phyloP scores from a whole-genome alignment of 192 early-diverging fungal species.

The Haplosporangium gracile region DNA sequence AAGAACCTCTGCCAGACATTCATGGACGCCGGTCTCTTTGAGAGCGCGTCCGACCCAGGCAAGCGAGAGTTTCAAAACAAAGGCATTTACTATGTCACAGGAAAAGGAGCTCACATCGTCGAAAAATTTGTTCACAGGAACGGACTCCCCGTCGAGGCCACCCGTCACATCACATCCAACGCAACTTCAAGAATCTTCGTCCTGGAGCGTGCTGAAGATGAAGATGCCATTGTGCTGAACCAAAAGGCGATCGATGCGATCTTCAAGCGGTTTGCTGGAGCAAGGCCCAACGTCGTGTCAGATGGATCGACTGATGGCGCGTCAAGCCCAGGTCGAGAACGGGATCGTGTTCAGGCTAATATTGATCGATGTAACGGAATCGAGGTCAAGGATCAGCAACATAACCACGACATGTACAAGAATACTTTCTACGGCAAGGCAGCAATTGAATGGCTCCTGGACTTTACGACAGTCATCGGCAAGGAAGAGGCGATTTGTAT shows the following conservation, averaged over 20 bases:
- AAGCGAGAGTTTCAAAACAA: conserved; percentile 64
- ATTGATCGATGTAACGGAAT: conserved; percentile 58
- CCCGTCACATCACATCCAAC: conserved; percentile 58
- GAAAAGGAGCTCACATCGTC: conserved; percentile 65
- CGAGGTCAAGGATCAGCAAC: conserved; percentile 60
- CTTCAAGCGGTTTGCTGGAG: conserved; percentile 59
- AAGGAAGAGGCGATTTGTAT: conserved; percentile 63
- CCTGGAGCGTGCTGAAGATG: conserved; percentile 62
- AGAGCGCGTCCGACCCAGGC: conserved; percentile 58
- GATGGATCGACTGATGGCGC: not conserved
- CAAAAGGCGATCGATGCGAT: conserved; percentile 54
- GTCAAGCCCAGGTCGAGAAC: conserved; percentile 24
- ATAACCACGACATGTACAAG: conserved; percentile 55
- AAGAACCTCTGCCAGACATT: conserved; percentile 68
- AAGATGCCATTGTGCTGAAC: conserved; percentile 62
- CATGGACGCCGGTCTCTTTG: conserved; percentile 64
- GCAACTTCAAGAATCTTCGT: conserved; percentile 43
- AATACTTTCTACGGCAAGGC: conserved; percentile 63
- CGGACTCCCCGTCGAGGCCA: conserved; percentile 45
- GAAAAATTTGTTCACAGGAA: conserved; percentile 63
- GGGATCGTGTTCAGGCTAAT: conserved; percentile 28
- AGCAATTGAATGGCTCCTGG: conserved; percentile 64
- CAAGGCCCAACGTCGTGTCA: conserved; percentile 52
- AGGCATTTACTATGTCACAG: conserved; percentile 61
- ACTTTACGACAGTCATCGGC: conserved; percentile 63